Conservation (phyloP, 2,329 filamentous ascomycete genomes). For the Penicillium sp. region DNA sequence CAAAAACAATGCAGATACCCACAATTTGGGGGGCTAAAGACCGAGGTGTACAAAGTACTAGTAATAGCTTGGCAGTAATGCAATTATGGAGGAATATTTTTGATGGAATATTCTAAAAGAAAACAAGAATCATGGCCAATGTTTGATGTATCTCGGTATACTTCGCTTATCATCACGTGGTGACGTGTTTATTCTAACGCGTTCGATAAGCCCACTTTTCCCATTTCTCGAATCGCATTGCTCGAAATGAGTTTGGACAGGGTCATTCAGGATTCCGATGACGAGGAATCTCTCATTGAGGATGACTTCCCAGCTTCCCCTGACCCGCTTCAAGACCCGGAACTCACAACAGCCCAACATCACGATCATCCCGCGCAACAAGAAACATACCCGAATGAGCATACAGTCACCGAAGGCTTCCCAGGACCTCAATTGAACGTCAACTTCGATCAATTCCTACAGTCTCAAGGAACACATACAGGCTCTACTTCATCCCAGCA, state of each 20-base stretch:
- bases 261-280: slow-evolving; percentile 49
- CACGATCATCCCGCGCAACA: slow-evolving; percentile 10
- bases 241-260: slow-evolving; percentile 36
- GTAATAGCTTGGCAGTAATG: neutral
- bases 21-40: neutral
- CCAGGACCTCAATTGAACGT: slow-evolving; percentile 27
- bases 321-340: slow-evolving; percentile 20
- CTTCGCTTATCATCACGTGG: slow-evolving; percentile 9
- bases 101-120: neutral
- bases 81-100: neutral
- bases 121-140: neutral
- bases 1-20: neutral
- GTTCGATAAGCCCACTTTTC: slow-evolving; percentile 2
- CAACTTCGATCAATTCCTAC: slow-evolving; percentile 41
- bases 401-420: slow-evolving; percentile 3
- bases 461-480: slow-evolving; percentile 28
- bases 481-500: slow-evolving; percentile 33
- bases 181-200: slow-evolving; percentile 3
- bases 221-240: neutral
- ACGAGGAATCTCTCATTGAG: slow-evolving; percentile 39
- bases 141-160: neutral
- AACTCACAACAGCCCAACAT: slow-evolving; percentile 12
- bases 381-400: slow-evolving; percentile 12
- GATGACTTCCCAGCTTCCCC: slow-evolving; percentile 22
- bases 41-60: neutral